Percentiles rank a stretch among this genome's conserved stretches.
These are phyloP conservation scores for Populus hybrid DNA, from an alignment of 441 rosid genomes.

Conservation along the genomic window DNA sequence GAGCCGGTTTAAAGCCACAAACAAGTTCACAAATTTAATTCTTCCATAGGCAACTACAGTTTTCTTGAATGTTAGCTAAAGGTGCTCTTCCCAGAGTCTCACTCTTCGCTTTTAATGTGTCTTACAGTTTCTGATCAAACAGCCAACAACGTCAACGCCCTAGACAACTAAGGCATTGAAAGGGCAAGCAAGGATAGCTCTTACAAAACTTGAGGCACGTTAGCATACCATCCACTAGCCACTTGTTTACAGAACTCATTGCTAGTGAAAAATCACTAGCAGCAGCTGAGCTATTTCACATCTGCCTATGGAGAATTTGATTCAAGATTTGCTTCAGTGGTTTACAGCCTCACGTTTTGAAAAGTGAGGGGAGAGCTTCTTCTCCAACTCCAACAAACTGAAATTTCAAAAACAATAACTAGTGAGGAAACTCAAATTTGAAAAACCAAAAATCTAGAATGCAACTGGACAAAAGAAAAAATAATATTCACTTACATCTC, in stretches of 20 bases:
- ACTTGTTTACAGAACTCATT: slow-evolving; percentile 16
- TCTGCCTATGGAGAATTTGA: neutral
- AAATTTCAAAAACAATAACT: slow-evolving; percentile 11
- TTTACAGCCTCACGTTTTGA: slow-evolving; percentile 35
- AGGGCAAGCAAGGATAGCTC: too few species aligned
- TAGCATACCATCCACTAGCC: neutral
- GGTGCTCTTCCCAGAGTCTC: too few species aligned
- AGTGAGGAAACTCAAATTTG: slow-evolving; percentile 3
- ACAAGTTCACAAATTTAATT: too few species aligned
- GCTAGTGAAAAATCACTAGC: neutral
- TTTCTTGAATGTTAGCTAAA: too few species aligned
- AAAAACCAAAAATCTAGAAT: neutral
- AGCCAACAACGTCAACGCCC: too few species aligned
- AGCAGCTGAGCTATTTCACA: slow-evolving; percentile 5
- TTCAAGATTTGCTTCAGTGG: slow-evolving; percentile 20
- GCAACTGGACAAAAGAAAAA: neutral
- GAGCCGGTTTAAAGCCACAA: too few species aligned
- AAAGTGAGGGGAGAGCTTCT: slow-evolving; percentile 65
- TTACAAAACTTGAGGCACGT: neutral
- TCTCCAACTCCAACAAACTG: slow-evolving; percentile 85
- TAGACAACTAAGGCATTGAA: too few species aligned
- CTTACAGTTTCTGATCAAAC: too few species aligned
- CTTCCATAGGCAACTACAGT: too few species aligned
- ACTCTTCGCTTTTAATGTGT: too few species aligned
- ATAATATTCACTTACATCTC: slow-evolving; percentile 57